A percentile compares a stretch with the other conserved stretches of the same genome.
These are phyloP conservation scores for Didymella keratinophila DNA, from an alignment of 2,329 filamentous ascomycete species.

Conservation along the genomic window DNA sequence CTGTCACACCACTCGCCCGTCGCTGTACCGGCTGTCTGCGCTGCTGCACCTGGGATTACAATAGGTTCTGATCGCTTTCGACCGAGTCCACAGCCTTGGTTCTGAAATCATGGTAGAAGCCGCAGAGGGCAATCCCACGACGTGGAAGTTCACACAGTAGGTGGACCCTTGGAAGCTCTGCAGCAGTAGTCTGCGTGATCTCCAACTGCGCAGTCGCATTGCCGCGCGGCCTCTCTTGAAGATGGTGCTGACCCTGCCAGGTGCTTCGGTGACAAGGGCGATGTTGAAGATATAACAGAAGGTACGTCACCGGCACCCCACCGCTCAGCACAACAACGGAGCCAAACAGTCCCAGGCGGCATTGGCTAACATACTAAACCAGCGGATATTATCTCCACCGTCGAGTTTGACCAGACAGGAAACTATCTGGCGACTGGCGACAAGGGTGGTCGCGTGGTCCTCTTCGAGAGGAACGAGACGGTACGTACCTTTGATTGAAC, in stretches of 20 bases:
- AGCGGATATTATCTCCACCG: conserved; percentile 92
- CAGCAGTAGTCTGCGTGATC: not conserved
- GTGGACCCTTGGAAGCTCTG: conserved; percentile 44
- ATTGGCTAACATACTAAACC: conserved; percentile 23
- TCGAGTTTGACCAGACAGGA: conserved; percentile 89
- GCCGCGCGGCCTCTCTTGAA: conserved; percentile 2
- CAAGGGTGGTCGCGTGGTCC: conserved; percentile 83
- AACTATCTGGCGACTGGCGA: conserved; percentile 92
- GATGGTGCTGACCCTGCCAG: conserved; percentile 59
- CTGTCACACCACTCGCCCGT: conserved; percentile 24
- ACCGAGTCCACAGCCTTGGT: conserved; percentile 28
- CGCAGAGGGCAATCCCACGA: conserved; percentile 90
- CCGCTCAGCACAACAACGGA: conserved; percentile 1
- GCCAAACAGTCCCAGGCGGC: conserved; percentile 7
- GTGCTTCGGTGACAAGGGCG: conserved; percentile 99
- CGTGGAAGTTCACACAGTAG: conserved; percentile 99
- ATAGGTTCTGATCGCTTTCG: conserved; percentile 25
- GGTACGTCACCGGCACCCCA: conserved; percentile 60
- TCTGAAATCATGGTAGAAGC: conserved; percentile 87
- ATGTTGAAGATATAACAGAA: conserved; percentile 99
- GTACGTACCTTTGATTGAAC: conserved; percentile 60
- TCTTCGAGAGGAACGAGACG: conserved; percentile 95
- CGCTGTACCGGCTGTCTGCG: conserved; percentile 20
- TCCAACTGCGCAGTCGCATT: conserved; percentile 5
- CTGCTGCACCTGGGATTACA: conserved; percentile 17